Base-by-base conservation (phyloP, 768 basidiomycete genomes). In the Plicaturopsis crispa region DNA sequence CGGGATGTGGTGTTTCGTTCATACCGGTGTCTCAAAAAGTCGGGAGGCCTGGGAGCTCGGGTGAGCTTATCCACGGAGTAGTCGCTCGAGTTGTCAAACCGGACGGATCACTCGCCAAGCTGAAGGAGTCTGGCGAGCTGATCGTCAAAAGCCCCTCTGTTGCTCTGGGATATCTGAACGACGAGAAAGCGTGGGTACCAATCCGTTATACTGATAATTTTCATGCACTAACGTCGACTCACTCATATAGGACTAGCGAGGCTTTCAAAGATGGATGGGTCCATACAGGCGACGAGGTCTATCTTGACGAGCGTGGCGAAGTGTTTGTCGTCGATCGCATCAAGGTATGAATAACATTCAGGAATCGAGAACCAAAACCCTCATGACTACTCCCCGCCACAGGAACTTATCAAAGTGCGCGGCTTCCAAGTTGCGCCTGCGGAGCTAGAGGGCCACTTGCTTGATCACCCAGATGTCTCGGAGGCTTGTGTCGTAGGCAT, bases 361-460 rank as follows among this genome's bases (percentile, higher is more conserved):
- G n/a, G 5, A 24, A 1, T 4, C 18, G 6, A 22, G 12, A 14
- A 35, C 17, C 17, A 32, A 28, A 31, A 20, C 23, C 28, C 35
- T 23, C n/a, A 24, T 22, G 30, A 51, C 62, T 61, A 12, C 40
- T 21, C 22, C 31, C 12, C 23, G 6, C 16, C 16, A 21, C 39
- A 81, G 80, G 82, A 85, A 65, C 75, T 83, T 39, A 66, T 84
- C 57, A 84, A 87, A 59, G 75, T 80, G 26, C 65, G 69, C 50
- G 68, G 65, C 12, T 66, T 58, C 52, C 55, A 77, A 52, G 79
- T 83, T 4, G 77, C 76, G 3, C 78, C 80, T 1, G 78, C 80
- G 3, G 80, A 81, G 45, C 56, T 81, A 1, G 79, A 82, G 55
- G 80, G 77, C 0, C 79, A 79, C 52, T 61, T 82, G 34, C 63